Conservation (phyloP, 2,329 filamentous ascomycete species). For the Ceratocystis cubensis region DNA sequence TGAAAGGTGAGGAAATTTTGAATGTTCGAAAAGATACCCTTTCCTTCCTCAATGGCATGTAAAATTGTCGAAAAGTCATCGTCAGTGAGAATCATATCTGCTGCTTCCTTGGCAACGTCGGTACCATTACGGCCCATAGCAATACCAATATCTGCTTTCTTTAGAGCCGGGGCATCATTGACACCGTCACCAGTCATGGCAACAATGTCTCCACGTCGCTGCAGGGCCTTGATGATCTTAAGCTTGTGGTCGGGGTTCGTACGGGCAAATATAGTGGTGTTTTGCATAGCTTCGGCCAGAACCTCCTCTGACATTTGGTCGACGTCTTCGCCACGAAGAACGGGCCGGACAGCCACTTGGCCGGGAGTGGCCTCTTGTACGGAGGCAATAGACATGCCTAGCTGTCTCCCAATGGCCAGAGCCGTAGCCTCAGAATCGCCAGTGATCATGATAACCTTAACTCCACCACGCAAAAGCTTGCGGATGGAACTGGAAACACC, state of each 20-base stretch:
- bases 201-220: conserved; percentile 87
- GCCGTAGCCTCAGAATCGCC: conserved; percentile 93
- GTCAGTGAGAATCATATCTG: conserved; percentile 86
- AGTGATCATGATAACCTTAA: conserved; percentile 98
- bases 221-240: conserved; percentile 86
- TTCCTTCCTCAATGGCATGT: conserved; percentile 93
- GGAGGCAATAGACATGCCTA: conserved; percentile 75
- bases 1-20: conserved; percentile 99
- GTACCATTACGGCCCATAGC: conserved; percentile 92
- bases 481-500: conserved; percentile 83
- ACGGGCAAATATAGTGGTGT: conserved; percentile 87
- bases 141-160: conserved; percentile 95
- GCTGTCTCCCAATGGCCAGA: conserved; percentile 79
- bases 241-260: conserved; percentile 97
- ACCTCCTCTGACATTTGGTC: conserved; percentile 81
- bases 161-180: conserved; percentile 91
- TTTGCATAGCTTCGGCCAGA: conserved; percentile 69
- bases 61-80: conserved; percentile 88
- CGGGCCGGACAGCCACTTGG: conserved; percentile 52
- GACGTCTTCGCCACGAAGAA: conserved; percentile 82
- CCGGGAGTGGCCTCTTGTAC: conserved; percentile 38
- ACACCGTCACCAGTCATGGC: conserved; percentile 99
- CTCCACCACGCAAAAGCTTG: conserved; percentile 80
- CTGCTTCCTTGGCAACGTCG: conserved; percentile 90
- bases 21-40: conserved; percentile 99